phyloP scores from a whole-genome alignment of 768 basidiomycete species.

The Leccinum aurantiacum region DNA sequence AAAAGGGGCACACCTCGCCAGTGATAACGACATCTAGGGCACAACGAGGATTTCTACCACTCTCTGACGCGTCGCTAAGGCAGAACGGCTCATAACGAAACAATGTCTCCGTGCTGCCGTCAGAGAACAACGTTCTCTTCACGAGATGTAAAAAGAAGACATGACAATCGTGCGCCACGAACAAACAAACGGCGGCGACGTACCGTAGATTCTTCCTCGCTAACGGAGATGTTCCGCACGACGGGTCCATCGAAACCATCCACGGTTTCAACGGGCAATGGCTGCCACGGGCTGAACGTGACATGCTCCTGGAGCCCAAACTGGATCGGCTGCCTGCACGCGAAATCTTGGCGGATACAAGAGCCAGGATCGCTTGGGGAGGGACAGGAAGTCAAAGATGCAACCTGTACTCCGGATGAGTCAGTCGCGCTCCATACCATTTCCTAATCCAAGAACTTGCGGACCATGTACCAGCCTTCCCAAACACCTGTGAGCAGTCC shows the following conservation, averaged over 20 bases:
- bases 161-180: conserved; percentile 23
- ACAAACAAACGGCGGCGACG: conserved; percentile 9
- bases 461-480: conserved; percentile 62
- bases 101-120: conserved; percentile 25
- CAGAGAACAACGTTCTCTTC: conserved; percentile 28
- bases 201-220: conserved; percentile 26
- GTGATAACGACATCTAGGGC: conserved; percentile 38
- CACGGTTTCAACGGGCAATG: conserved; percentile 28
- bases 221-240: conserved; percentile 21
- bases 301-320: conserved; percentile 47
- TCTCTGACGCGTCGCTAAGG: conserved; percentile 29
- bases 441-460: conserved; percentile 23
- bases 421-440: conserved; percentile 18
- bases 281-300: conserved; percentile 41
- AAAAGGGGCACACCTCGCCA: conserved; percentile 32
- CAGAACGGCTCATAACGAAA: conserved; percentile 34
- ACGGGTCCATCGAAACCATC: conserved; percentile 25
- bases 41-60: conserved; percentile 29
- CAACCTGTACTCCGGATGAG: conserved; percentile 22
- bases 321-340: conserved; percentile 50
- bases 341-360: conserved; percentile 33
- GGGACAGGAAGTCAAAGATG: conserved; percentile 22
- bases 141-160: conserved; percentile 6
- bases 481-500: conserved; percentile 55
- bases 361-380: conserved; percentile 10